phyloP scores from a whole-genome alignment of 441 rosid genomes.

The Hura crepitans region DNA sequence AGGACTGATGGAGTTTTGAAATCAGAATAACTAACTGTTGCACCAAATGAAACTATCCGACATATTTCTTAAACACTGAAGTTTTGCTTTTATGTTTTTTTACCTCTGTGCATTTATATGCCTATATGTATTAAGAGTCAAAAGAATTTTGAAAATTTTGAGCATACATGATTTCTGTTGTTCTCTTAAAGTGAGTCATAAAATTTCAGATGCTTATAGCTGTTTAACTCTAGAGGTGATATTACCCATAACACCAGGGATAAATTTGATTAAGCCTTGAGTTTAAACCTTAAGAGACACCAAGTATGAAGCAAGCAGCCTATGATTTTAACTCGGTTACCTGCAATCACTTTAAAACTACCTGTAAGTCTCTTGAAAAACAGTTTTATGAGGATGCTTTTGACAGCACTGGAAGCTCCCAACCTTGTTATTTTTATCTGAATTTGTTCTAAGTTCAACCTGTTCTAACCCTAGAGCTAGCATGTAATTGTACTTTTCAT shows the following conservation, averaged over 20 bases:
- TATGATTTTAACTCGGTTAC: background rate
- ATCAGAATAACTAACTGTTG: too few species aligned
- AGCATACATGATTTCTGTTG: background rate
- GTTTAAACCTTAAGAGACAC: background rate
- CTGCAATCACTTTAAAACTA: background rate
- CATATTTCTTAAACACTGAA: background rate
- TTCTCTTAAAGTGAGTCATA: background rate
- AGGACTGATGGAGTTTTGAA: too few species aligned
- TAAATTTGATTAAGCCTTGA: background rate
- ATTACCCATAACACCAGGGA: background rate
- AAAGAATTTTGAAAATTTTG: background rate
- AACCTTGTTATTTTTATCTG: background rate
- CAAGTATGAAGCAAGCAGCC: background rate
- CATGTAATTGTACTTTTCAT: background rate
- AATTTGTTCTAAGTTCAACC: background rate
- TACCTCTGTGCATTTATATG: background rate
- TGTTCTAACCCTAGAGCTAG: background rate
- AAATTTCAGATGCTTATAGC: background rate
- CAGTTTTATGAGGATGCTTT: background rate
- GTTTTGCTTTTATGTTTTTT: background rate
- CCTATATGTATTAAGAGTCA: background rate
- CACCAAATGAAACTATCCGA: background rate
- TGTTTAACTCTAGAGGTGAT: background rate
- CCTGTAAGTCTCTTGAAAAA: background rate
- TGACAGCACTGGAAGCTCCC: background rate